Conservation (phyloP, 108 stramenopile genomes). For the Craspedostauros australis region DNA sequence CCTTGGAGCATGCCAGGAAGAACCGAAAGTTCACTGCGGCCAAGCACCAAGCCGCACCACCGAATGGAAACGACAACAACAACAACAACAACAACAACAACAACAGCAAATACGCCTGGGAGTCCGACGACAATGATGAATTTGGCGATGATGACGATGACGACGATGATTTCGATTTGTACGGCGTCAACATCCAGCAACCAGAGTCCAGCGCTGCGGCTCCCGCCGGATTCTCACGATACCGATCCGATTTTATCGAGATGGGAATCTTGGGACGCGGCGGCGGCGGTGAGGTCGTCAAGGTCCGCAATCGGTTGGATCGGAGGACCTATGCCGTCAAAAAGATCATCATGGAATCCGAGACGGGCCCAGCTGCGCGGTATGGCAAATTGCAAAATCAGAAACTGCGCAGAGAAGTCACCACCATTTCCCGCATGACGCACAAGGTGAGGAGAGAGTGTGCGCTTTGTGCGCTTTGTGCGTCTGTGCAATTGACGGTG, state of each 20-base stretch:
- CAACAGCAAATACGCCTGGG: slow-evolving; percentile 9
- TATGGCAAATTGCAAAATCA: slow-evolving; percentile 54
- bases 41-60: too few relatives aligned
- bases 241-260: slow-evolving; percentile 77
- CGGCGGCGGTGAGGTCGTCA: slow-evolving; percentile 80
- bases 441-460: too few relatives aligned
- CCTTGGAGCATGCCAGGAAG: slow-evolving; percentile 21
- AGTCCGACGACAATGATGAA: slow-evolving; percentile 20
- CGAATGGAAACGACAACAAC: too few relatives aligned
- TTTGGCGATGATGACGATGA: slow-evolving; percentile 33
- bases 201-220: slow-evolving; percentile 1
- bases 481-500: too few relatives aligned
- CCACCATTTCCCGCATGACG: slow-evolving; percentile 79
- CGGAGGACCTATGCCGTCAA: slow-evolving; percentile 75
- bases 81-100: too few relatives aligned
- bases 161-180: slow-evolving; percentile 18
- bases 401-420: slow-evolving; percentile 75
- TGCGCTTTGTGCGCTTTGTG: too few relatives aligned
- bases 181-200: slow-evolving; percentile 1
- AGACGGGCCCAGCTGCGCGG: slow-evolving; percentile 34
- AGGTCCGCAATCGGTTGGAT: slow-evolving; percentile 74
- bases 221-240: slow-evolving; percentile 31
- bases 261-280: slow-evolving; percentile 68
- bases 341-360: slow-evolving; percentile 64
- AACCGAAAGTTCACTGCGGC: too few relatives aligned